Percentiles rank a stretch among this genome's conserved stretches.
Conservation (phyloP, 257 asterid species). For the Hygrophila difformis region DNA sequence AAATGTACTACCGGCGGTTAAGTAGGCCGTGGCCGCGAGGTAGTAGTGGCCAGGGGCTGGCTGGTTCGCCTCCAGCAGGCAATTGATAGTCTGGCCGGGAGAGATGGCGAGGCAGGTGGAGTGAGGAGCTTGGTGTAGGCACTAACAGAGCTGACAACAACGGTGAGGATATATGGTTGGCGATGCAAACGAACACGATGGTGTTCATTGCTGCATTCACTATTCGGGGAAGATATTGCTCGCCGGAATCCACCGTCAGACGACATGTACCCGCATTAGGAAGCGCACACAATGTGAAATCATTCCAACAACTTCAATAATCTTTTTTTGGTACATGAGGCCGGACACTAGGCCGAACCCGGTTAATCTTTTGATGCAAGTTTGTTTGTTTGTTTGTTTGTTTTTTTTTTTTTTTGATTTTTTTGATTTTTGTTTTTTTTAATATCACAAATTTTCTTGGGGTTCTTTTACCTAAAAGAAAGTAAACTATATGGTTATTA, state of each 20-base stretch:
- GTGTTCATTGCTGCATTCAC: conserved; percentile 52
- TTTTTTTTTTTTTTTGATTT: no score
- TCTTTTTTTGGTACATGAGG: no score
- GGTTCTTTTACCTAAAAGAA: no score
- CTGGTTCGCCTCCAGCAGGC: conserved; percentile 41
- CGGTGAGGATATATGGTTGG: conserved; percentile 36
- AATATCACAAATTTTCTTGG: no score
- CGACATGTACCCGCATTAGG: conserved; percentile 30
- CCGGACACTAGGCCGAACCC: no score
- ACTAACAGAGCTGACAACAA: conserved; percentile 49
- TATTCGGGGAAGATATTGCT: conserved; percentile 39
- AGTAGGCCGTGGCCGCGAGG: conserved; percentile 49
- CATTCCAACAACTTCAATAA: neutral
- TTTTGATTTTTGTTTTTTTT: no score
- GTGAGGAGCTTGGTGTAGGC: conserved; percentile 42
- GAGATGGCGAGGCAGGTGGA: conserved; percentile 37
- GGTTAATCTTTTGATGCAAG: no score
- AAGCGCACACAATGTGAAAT: neutral
- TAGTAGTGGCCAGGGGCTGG: conserved; percentile 37
- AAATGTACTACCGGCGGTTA: conserved; percentile 5
- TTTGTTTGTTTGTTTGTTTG: no score
- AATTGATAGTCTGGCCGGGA: conserved; percentile 55
- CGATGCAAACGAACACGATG: conserved; percentile 39
- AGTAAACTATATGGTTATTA: no score
- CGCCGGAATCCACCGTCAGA: conserved; percentile 37